Evolutionary conservation across 2,329 filamentous ascomycete species (phyloP).

Genomic region (Fusarium pseudocircinatum): DNA sequence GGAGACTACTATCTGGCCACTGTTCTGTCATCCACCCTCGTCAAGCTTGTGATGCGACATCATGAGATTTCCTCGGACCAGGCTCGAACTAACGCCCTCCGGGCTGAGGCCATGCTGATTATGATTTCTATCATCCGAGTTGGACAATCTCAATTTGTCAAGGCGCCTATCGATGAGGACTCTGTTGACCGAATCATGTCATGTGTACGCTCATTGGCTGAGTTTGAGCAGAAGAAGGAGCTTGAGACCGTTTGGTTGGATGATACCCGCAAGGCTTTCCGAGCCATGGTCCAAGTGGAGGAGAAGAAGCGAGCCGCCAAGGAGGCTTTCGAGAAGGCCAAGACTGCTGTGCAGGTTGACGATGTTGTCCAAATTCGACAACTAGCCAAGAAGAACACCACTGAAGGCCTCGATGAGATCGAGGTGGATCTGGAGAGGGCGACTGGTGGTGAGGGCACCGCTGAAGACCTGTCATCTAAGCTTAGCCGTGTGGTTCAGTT

Average conservation of each 20-base stretch:
- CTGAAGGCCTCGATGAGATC: slow-evolving; percentile 84
- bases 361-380: slow-evolving; percentile 94
- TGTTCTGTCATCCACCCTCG: slow-evolving; percentile 93
- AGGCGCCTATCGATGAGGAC: slow-evolving; percentile 96
- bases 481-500: slow-evolving; percentile 96
- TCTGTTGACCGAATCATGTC: slow-evolving; percentile 99
- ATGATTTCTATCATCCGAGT: slow-evolving; percentile 99
- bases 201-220: slow-evolving; percentile 89
- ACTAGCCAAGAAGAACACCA: slow-evolving; percentile 87
- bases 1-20: slow-evolving; percentile 97
- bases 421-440: slow-evolving; percentile 92
- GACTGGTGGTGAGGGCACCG: slow-evolving; percentile 84
- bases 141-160: slow-evolving; percentile 98
- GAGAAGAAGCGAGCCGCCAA: slow-evolving; percentile 98
- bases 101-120: slow-evolving; percentile 98
- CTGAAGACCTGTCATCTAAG: slow-evolving; percentile 92
- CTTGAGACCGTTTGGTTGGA: slow-evolving; percentile 92
- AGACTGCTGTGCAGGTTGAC: slow-evolving; percentile 93
- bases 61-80: slow-evolving; percentile 88
- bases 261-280: slow-evolving; percentile 94
- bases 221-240: slow-evolving; percentile 89
- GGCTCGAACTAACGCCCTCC: slow-evolving; percentile 90
- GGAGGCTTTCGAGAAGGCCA: slow-evolving; percentile 90
- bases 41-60: slow-evolving; percentile 97
- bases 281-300: slow-evolving; percentile 95